These are phyloP conservation scores for Suillus ampliporus DNA, from an alignment of 768 basidiomycete species.

Conservation along the genomic window DNA sequence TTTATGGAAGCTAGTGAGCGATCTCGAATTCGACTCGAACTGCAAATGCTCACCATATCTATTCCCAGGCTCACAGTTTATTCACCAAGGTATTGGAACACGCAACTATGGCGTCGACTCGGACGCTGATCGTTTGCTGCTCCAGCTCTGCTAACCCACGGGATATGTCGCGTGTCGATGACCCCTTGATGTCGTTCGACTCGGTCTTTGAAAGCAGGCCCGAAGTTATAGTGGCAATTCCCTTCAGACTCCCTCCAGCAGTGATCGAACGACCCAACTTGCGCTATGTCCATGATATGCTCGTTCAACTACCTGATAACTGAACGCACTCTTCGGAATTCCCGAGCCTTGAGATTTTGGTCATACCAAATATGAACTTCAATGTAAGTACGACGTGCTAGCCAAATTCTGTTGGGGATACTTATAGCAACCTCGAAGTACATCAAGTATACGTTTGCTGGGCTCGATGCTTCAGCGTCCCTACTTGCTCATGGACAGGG, in stretches of 20 bases:
- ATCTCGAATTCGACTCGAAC: too few relatives aligned
- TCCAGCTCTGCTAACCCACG: too few relatives aligned
- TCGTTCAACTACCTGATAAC: slow-evolving; percentile 35
- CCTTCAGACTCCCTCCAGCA: neutral
- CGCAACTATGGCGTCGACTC: too few relatives aligned
- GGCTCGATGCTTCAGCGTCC: slow-evolving; percentile 32
- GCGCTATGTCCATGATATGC: slow-evolving; percentile 27
- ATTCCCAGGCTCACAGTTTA: too few relatives aligned
- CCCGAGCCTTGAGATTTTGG: slow-evolving; percentile 28
- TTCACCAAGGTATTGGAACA: too few relatives aligned
- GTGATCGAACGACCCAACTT: neutral
- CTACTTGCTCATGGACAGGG: slow-evolving; percentile 34
- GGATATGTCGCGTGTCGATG: too few relatives aligned
- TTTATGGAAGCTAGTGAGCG: too few relatives aligned
- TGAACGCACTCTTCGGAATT: slow-evolving; percentile 21
- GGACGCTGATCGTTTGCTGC: too few relatives aligned
- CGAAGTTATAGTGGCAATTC: neutral
- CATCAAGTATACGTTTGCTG: slow-evolving; percentile 28
- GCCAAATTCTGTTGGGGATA: neutral
- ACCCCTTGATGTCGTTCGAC: too few relatives aligned
- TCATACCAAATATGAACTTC: slow-evolving; percentile 31
- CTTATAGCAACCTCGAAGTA: slow-evolving; percentile 20
- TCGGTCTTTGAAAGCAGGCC: neutral
- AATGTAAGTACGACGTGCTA: slow-evolving; percentile 15
- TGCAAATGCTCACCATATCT: too few relatives aligned